Conservation (phyloP, 768 basidiomycete genomes). For the Symmetrospora coprosmae region DNA sequence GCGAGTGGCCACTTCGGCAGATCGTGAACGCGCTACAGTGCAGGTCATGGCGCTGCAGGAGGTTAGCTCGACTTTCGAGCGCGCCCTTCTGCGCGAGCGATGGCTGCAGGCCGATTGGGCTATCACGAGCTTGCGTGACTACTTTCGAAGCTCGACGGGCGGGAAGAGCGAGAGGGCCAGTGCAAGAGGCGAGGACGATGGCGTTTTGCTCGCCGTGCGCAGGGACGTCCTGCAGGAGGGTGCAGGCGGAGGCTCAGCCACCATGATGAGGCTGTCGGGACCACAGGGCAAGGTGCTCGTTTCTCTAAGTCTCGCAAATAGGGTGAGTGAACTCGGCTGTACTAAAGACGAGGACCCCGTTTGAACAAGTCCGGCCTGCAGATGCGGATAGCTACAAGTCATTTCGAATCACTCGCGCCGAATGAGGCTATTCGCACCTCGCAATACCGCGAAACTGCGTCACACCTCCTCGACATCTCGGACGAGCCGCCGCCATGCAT, state of each 20-base stretch:
- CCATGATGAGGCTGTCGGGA: slow-evolving; percentile 8
- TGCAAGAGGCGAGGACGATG: slow-evolving; percentile 17
- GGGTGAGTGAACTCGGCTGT: neutral
- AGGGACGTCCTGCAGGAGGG: neutral
- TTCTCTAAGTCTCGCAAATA: neutral
- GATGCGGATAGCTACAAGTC: slow-evolving; percentile 22
- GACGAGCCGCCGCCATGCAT: neutral
- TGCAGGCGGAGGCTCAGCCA: neutral
- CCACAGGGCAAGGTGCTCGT: slow-evolving; percentile 21
- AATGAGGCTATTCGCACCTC: slow-evolving; percentile 1
- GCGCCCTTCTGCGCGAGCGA: neutral
- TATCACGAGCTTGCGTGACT: slow-evolving; percentile 18
- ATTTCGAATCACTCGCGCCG: slow-evolving; percentile 25
- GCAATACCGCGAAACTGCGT: slow-evolving; percentile 23
- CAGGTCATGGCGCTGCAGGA: slow-evolving; percentile 27
- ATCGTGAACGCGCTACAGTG: neutral
- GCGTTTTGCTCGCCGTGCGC: slow-evolving; percentile 17
- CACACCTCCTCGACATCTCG: neutral
- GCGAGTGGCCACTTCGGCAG: too few relatives aligned
- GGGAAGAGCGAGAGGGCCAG: neutral
- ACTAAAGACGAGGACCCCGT: neutral
- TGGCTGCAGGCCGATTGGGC: slow-evolving; percentile 7
- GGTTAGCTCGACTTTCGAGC: slow-evolving; percentile 19
- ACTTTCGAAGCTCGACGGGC: slow-evolving; percentile 4
- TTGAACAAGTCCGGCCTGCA: neutral